phyloP scores from a whole-genome alignment of 768 basidiomycete genomes.

The Lyophyllum semitale region DNA sequence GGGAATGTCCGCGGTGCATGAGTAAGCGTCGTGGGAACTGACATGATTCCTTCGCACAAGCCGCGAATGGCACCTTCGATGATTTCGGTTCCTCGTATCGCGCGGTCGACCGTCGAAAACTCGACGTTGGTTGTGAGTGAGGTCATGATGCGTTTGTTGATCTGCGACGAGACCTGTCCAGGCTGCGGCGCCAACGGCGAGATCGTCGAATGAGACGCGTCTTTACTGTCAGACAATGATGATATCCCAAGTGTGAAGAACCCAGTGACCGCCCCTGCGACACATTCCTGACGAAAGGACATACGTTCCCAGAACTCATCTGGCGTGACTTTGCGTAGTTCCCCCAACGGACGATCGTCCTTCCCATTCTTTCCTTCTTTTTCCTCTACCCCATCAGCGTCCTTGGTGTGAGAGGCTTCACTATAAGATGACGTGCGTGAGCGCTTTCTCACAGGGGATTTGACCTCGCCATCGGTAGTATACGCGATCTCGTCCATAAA shows the following conservation, averaged over 20 bases:
- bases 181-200: conserved; percentile 51
- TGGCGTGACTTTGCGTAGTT: conserved; percentile 57
- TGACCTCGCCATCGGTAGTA: conserved; percentile 60
- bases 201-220: conserved; percentile 23
- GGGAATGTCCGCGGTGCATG: conserved; percentile 13
- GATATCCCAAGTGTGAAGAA: conserved; percentile 77
- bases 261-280: conserved; percentile 86
- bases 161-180: conserved; percentile 64
- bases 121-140: conserved; percentile 75
- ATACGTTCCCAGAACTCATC: conserved; percentile 98
- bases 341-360: conserved; percentile 47
- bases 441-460: conserved; percentile 65
- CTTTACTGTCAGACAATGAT: conserved; percentile 11
- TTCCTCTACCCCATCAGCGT: conserved; percentile 20
- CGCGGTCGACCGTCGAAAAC: conserved; percentile 68
- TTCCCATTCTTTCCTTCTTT: conserved; percentile 24
- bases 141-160: conserved; percentile 70
- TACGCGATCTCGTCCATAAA: conserved; percentile 91
- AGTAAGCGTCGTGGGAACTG: conserved; percentile 22
- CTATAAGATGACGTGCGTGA: conserved; percentile 35
- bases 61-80: conserved; percentile 70
- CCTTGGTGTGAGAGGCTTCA: conserved; percentile 22
- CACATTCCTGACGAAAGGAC: conserved; percentile 94
- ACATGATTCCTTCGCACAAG: conserved; percentile 64
- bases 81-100: conserved; percentile 69